Evolutionary conservation across 805 yeast genomes (phyloP).

Genomic region (Scheffersomyces amazonensis): DNA sequence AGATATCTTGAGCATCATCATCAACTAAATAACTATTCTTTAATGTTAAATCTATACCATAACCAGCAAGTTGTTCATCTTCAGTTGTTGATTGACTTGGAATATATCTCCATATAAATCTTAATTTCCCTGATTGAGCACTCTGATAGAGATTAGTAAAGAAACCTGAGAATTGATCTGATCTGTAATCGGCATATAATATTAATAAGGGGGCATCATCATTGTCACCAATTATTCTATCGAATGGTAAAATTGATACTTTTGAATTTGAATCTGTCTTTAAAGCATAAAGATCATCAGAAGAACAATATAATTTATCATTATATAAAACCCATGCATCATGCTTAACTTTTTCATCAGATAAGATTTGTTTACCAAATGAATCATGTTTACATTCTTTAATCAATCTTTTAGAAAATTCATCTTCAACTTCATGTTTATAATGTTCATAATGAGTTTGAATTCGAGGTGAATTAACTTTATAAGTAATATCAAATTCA

Average conservation of each 20-base stretch:
- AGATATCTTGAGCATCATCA: constrained; percentile 53
- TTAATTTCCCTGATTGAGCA: constrained; percentile 61
- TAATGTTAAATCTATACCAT: constrained; percentile 62
- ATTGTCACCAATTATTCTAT: constrained; percentile 62
- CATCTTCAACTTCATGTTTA: constrained; percentile 26
- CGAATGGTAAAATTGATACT: constrained; percentile 41
- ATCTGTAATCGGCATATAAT: constrained; percentile 63
- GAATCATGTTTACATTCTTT: constrained; percentile 25
- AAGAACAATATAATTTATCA: constrained; percentile 55
- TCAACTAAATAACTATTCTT: constrained; percentile 68
- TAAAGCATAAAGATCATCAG: constrained; percentile 77
- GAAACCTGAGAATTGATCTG: constrained; percentile 51
- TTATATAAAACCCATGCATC: constrained; percentile 53
- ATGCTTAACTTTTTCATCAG: constrained; percentile 14
- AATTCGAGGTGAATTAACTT: constrained; percentile 57
- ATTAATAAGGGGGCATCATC: constrained; percentile 49
- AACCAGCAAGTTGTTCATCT: constrained; percentile 48
- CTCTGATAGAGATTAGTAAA: constrained; percentile 57
- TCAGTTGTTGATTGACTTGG: constrained; percentile 24
- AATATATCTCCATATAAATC: constrained; percentile 74
- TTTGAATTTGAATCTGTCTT: constrained; percentile 45
- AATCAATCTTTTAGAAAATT: constrained; percentile 12
- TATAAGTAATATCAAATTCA: constrained; percentile 44
- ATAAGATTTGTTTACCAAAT: constrained; percentile 25
- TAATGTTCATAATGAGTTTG: constrained; percentile 62